These are phyloP conservation scores for Aspergillus aculeatinus DNA, from an alignment of 2,329 filamentous ascomycete genomes.

Conservation along the genomic window DNA sequence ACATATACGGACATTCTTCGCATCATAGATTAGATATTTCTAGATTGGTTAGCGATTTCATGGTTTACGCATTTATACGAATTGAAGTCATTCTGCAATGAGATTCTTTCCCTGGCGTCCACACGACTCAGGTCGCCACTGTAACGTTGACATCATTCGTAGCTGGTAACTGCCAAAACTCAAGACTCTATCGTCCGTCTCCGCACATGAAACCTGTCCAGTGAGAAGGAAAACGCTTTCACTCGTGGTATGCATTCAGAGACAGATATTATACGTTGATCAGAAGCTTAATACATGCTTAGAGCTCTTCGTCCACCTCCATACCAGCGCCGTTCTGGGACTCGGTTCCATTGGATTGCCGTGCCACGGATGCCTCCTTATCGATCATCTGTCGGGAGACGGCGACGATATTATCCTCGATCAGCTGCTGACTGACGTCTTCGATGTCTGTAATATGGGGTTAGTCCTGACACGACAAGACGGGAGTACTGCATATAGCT, in stretches of 20 bases:
- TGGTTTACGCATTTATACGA: background rate
- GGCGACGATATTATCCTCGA: constrained; percentile 98
- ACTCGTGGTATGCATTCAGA: background rate
- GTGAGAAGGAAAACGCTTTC: background rate
- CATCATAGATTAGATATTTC: background rate
- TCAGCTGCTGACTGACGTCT: constrained; percentile 91
- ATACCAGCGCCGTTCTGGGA: constrained; percentile 55
- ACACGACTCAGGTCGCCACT: background rate
- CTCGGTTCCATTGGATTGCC: constrained; percentile 48
- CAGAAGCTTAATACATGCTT: constrained; percentile 16
- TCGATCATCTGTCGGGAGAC: constrained; percentile 99
- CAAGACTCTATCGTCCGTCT: background rate
- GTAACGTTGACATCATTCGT: constrained; percentile 10
- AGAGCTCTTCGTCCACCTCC: constrained; percentile 66
- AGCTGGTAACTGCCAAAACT: background rate
- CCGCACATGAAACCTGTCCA: constrained; percentile 3
- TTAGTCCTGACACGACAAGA: constrained; percentile 20
- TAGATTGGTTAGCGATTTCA: background rate
- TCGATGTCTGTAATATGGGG: constrained; percentile 67
- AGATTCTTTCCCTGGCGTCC: background rate
- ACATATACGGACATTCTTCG: background rate
- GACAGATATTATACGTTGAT: background rate
- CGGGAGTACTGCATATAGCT: constrained; percentile 26
- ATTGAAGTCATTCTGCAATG: background rate
- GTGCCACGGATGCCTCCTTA: constrained; percentile 92